A percentile compares a stretch with the other conserved stretches of the same genome.
Conservation (phyloP, 352 stramenopile species). For the Globisporangium megalacanthum region DNA sequence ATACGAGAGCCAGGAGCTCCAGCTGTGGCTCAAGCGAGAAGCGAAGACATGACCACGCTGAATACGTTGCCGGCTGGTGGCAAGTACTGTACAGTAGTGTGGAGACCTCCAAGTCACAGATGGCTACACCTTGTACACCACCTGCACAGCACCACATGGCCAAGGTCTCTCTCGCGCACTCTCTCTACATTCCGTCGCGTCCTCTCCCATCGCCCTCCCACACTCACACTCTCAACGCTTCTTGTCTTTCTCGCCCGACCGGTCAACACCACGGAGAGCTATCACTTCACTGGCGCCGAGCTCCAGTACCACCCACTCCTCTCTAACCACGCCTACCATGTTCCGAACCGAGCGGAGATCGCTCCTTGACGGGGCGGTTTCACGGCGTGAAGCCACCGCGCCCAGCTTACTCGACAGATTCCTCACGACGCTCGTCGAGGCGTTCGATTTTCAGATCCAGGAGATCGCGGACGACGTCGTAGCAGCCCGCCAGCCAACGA, state of each 20-base stretch:
- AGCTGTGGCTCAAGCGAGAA: too few relatives aligned
- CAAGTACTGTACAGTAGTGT: too few relatives aligned
- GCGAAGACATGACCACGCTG: too few relatives aligned
- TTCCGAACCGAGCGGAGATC: conserved; percentile 26
- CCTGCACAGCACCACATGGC: too few relatives aligned
- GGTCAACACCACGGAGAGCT: background rate
- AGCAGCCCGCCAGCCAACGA: background rate
- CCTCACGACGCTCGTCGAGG: conserved; percentile 34
- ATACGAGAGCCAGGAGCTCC: too few relatives aligned
- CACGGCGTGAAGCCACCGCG: conserved; percentile 18
- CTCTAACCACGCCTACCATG: conserved; percentile 3
- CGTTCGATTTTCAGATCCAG: conserved; percentile 30
- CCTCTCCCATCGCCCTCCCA: too few relatives aligned
- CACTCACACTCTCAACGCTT: too few relatives aligned
- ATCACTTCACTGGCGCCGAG: background rate
- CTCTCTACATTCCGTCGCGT: too few relatives aligned
- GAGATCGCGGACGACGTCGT: conserved; percentile 1
- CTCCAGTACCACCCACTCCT: background rate
- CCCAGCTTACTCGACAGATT: conserved; percentile 22
- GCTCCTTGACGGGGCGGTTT: conserved; percentile 25
- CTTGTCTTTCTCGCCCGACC: background rate
- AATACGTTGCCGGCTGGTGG: too few relatives aligned
- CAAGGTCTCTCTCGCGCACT: too few relatives aligned
- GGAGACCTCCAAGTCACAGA: too few relatives aligned
- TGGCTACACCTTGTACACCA: too few relatives aligned